Conservation (phyloP, 345 rosid genomes). For the Populus tremula region DNA sequence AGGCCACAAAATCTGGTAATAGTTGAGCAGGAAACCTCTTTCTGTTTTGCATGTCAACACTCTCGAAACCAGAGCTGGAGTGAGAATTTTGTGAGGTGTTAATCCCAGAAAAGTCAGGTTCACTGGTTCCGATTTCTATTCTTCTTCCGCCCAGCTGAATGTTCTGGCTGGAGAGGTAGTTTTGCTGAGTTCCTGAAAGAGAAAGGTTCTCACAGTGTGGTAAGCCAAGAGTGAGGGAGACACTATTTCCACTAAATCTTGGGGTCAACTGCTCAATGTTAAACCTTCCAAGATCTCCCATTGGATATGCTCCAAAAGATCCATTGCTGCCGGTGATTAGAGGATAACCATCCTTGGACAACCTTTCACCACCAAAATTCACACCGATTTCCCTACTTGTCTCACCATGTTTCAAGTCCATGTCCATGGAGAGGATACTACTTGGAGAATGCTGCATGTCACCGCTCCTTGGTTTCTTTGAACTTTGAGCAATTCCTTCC, state of each 20-base stretch:
- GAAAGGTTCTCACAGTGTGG: constrained; percentile 48
- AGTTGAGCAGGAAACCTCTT: constrained; percentile 54
- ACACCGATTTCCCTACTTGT: constrained; percentile 16
- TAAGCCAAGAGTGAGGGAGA: constrained; percentile 67
- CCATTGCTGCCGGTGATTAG: constrained; percentile 13
- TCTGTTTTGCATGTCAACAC: constrained; percentile 43
- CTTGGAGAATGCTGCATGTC: constrained; percentile 32
- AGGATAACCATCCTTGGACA: constrained; percentile 21
- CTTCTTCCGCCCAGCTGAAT: constrained; percentile 42
- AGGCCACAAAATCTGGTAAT: constrained; percentile 54
- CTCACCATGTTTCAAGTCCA: constrained; percentile 36
- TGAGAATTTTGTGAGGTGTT: constrained; percentile 36
- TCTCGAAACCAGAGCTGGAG: constrained; percentile 34
- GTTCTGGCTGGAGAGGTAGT: constrained; percentile 39
- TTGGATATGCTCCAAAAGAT: constrained; percentile 36
- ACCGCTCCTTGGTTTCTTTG: constrained; percentile 39
- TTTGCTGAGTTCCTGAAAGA: constrained; percentile 39
- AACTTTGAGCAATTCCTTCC: constrained; percentile 35
- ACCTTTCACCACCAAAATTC: constrained; percentile 26
- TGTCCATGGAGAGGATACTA: constrained; percentile 36
- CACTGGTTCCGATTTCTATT: constrained; percentile 33
- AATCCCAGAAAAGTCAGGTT: constrained; percentile 35
- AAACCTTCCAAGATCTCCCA: constrained; percentile 46
- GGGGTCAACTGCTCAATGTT: constrained; percentile 40
- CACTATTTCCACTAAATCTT: constrained; percentile 43